Evolutionary conservation across 495 filamentous ascomycete genomes (phyloP).

Genomic region (Podospora pseudopauciseta): DNA sequence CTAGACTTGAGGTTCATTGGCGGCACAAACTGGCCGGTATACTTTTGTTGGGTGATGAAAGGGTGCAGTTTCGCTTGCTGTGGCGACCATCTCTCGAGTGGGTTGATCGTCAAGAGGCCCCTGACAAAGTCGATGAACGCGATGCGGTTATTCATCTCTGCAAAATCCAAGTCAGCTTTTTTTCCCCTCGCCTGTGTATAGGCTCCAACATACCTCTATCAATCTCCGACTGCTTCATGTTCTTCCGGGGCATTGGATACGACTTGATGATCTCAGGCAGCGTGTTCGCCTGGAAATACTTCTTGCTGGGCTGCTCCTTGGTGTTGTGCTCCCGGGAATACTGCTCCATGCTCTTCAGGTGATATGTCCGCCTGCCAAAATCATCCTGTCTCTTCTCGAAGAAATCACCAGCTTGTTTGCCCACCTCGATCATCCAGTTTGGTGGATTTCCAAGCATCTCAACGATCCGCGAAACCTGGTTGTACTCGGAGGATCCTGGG

Average conservation of each 20-base stretch:
- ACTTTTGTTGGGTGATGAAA: constrained; percentile 99
- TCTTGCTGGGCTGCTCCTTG: constrained; percentile 99
- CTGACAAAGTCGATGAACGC: constrained; percentile 99
- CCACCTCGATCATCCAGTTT: constrained; percentile 99
- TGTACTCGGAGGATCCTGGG: constrained; percentile 98
- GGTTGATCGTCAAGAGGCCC: constrained; percentile 89
- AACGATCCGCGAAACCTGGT: constrained; percentile 93
- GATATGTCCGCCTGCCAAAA: constrained; percentile 83
- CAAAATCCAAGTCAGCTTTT: constrained; percentile 8
- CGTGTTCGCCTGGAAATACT: constrained; percentile 93
- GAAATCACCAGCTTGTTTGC: constrained; percentile 95
- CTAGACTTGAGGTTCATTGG: constrained; percentile 93
- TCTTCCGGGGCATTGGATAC: constrained; percentile 97
- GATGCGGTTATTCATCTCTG: constrained; percentile 96
- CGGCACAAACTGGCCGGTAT: constrained; percentile 91
- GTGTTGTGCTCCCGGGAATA: constrained; percentile 92
- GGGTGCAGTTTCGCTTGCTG: constrained; percentile 97
- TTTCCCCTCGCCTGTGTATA: neutral
- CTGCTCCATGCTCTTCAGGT: constrained; percentile 94
- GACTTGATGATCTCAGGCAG: constrained; percentile 94
- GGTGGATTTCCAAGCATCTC: constrained; percentile 98
- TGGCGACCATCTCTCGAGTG: constrained; percentile 94
- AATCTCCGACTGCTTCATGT: constrained; percentile 97
- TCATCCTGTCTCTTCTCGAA: constrained; percentile 92
- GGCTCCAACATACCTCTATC: constrained; percentile 73